Percentiles rank a stretch among this genome's conserved stretches.
phyloP scores from a whole-genome alignment of 2,329 filamentous ascomycete genomes.

The Cordyceps fumosorosea region DNA sequence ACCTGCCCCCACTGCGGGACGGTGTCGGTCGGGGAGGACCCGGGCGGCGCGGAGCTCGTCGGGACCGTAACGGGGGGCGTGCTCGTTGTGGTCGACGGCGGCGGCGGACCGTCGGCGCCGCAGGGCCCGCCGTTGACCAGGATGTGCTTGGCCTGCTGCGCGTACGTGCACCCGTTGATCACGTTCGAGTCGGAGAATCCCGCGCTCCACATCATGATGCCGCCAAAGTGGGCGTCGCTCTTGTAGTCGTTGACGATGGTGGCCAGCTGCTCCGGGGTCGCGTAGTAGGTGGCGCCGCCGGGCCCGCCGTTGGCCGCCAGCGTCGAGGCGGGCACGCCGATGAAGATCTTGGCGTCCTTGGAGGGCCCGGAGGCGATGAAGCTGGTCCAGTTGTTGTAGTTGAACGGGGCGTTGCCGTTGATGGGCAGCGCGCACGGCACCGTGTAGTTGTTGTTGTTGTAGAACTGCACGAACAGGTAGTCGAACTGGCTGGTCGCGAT shows the following conservation, averaged over 20 bases:
- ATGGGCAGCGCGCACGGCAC: constrained; percentile 16
- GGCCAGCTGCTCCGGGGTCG: constrained; percentile 25
- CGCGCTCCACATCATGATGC: constrained; percentile 36
- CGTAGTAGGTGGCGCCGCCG: constrained; percentile 28
- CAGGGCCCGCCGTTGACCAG: constrained; percentile 17
- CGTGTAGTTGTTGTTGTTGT: constrained; percentile 38
- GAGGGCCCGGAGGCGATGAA: constrained; percentile 22
- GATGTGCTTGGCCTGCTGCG: constrained; percentile 33
- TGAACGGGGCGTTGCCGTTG: constrained; percentile 17
- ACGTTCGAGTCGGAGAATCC: constrained; percentile 31
- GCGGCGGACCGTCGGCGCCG: constrained; percentile 8
- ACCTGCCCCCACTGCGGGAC: constrained; percentile 14
- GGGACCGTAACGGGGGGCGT: background rate
- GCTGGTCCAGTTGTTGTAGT: constrained; percentile 22
- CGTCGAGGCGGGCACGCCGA: constrained; percentile 25
- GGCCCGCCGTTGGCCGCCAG: constrained; percentile 29
- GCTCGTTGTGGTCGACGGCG: constrained; percentile 3
- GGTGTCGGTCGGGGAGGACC: background rate
- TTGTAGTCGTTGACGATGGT: constrained; percentile 24
- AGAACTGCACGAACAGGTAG: constrained; percentile 40
- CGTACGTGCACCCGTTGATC: constrained; percentile 33
- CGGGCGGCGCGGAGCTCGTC: constrained; percentile 6
- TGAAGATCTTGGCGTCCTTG: constrained; percentile 22
- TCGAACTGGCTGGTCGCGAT: constrained; percentile 33
- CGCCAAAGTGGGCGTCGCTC: constrained; percentile 26